phyloP scores from a whole-genome alignment of 139 green algal species.

The Chlamydomonas sphaeroides region DNA sequence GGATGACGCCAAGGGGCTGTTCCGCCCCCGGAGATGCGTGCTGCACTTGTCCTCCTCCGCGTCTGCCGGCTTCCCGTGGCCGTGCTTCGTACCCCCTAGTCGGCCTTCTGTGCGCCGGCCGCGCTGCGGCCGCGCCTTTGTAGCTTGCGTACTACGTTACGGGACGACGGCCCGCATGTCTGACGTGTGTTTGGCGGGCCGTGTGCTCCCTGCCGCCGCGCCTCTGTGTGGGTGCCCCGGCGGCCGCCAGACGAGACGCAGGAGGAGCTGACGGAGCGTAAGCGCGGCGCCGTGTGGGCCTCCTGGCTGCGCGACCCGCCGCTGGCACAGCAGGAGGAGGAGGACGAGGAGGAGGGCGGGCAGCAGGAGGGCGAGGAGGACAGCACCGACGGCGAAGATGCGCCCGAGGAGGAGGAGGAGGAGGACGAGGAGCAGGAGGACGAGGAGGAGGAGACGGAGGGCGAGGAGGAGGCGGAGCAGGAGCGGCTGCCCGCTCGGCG shows the following conservation, averaged over 20 bases:
- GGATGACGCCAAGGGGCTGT: too few species aligned
- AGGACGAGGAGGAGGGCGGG: not conserved
- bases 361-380: not conserved
- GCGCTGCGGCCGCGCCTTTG: too few species aligned
- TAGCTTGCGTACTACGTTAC: too few species aligned
- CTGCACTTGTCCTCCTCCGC: too few species aligned
- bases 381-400: not conserved
- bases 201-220: not conserved
- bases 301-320: slow-evolving; percentile 15
- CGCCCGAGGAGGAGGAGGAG: not conserved
- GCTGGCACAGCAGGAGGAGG: not conserved
- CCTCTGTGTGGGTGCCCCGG: not conserved
- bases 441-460: not conserved
- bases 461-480: not conserved
- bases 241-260: slow-evolving; percentile 28
- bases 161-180: too few species aligned
- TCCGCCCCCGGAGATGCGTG: too few species aligned
- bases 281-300: slow-evolving; percentile 63
- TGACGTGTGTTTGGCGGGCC: too few species aligned
- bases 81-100: too few species aligned
- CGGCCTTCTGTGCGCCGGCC: too few species aligned
- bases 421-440: slow-evolving; percentile 1
- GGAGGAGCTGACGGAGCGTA: slow-evolving; percentile 62
- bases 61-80: too few species aligned
- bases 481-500: not conserved